Base-by-base conservation (phyloP, 208 protist genomes). In the Herpetomonas tarakana region DNA sequence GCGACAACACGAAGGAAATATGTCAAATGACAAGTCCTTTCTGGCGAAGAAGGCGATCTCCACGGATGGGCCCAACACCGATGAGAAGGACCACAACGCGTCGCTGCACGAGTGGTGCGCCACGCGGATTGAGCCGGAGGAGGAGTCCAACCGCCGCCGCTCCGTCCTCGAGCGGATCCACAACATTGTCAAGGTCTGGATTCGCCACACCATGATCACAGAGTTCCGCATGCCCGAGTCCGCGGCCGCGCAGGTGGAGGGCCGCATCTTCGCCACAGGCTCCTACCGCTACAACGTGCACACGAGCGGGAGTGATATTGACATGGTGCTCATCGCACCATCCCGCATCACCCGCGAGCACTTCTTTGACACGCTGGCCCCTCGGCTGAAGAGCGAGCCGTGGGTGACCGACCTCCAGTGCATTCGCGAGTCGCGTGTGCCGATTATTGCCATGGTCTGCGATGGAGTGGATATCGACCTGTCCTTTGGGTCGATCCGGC, bases 211-310 rank as follows among this genome's bases (percentile, higher is more conserved):
- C 0, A 90, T 91, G 83, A 92, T 96, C 50, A 89, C 83, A 0
- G 88, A 96, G 73, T 87, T 97, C 61, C 83, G 88, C 65, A 90
- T 97, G 66, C 81, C 83, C 3, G 87, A 93, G 60, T 76, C 93
- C 22, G 83, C 88, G 3, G 91, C 94, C 1, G 26, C 49, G 24
- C 78, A 96, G 62, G 81, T 96, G 16, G 92, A 95, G 49, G 95
- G 90, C 24, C 89, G 95, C 30, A 97, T 99, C 65, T 98, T 98
- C 59, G 97, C 98, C 14, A 99, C 97, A 30, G 98, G 98, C 14
- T 99, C 97, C 3, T 99, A 98, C 77, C 90, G 97, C n/a, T 96
- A 99, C 52, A 98, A 98, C 61, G 97, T 99, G 7, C 94, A 98
- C 80, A 93, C 85, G 9, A 83, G 83, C 0, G 96, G 93, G 18